A percentile compares a stretch with the other conserved stretches of the same genome.
phyloP scores from a whole-genome alignment of 78 protist species.

The Bigelowiella natans region DNA sequence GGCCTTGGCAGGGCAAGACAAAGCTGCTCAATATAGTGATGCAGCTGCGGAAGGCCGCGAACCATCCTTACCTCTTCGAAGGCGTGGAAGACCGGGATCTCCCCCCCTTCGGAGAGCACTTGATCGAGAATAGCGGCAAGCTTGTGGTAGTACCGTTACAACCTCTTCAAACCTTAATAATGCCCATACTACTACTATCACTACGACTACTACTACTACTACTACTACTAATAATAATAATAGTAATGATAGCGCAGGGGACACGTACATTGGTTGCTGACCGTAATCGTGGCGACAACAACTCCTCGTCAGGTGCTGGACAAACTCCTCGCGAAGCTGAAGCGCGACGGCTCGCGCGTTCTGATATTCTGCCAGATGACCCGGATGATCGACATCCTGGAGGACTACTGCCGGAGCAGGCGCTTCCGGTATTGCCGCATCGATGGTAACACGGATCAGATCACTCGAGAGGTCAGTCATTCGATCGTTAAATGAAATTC shows the following conservation, averaged over 20 bases:
- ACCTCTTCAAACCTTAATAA: no score
- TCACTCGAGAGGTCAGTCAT: background rate
- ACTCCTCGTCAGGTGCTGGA: no score
- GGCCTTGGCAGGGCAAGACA: no score
- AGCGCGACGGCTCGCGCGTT: conserved; percentile 33
- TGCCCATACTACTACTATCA: no score
- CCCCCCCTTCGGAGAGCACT: background rate
- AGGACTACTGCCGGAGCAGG: conserved; percentile 59
- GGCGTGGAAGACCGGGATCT: conserved; percentile 39
- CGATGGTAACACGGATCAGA: conserved; percentile 1
- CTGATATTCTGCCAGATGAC: conserved; percentile 85
- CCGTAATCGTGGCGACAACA: no score
- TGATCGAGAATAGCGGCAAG: conserved; percentile 11
- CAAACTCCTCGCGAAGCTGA: background rate
- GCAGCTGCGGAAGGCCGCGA: conserved; percentile 82
- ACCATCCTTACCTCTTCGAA: conserved; percentile 78
- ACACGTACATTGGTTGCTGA: no score
- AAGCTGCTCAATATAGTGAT: conserved; percentile 72
- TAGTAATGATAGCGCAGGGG: no score
- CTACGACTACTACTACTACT: no score
- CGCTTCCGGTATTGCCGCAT: background rate
- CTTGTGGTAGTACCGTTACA: no score
- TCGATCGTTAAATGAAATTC: no score
- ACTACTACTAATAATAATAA: no score
- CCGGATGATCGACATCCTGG: conserved; percentile 81